Evolutionary conservation across 306 rosid genomes (phyloP), one percentile per base, ranked within the genome.

Genomic region (Acacia melanoxylon): DNA sequence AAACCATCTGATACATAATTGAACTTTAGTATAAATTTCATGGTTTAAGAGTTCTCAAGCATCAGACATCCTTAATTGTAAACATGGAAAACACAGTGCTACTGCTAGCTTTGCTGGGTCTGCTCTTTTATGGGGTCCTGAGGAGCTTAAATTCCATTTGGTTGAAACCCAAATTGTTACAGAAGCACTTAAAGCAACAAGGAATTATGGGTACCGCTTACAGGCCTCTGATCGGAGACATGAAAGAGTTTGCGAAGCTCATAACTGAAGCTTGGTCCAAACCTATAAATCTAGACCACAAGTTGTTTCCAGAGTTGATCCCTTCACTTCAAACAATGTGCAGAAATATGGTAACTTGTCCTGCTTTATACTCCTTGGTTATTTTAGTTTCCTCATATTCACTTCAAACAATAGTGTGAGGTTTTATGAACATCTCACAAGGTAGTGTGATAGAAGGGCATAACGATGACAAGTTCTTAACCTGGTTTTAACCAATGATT

Each of bases 161-260:
- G 87, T 83, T 84, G 90, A 85, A 75, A 73, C 93, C 93, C n/a
- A 90, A 73, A 70, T 27, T 35, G 66, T 83, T 88, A n/a, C 89
- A 83, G 75, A 84, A 78, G 75, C 82, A 42, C 13, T 68, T 88
- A 42, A 86, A 88, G 72, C 75, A 54, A 31, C 88, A 88, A 80
- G 90, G 93, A 70, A 83, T 86, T 40, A 82, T 79, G 75, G 91
- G 91, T 27, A 86, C 88, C 56, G 49, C 83, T 59, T 88, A 88
- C 88, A 88, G 75, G 83, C 89, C 78, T 35, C 72, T 85, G 66
- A 42, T 86, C 29, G 88, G 90, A 52, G 91, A 90, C 87, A 78
- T 77, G 86, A 86, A 86, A 49, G 88, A 85, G 80, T 81, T 58
- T 76, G 75, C 86, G 81, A 82, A 70, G 78, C 76, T 79, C 14